Percentiles rank a stretch among this genome's conserved stretches.
Conservation (phyloP, 805 yeast species). For the Dipodascus albidus region DNA sequence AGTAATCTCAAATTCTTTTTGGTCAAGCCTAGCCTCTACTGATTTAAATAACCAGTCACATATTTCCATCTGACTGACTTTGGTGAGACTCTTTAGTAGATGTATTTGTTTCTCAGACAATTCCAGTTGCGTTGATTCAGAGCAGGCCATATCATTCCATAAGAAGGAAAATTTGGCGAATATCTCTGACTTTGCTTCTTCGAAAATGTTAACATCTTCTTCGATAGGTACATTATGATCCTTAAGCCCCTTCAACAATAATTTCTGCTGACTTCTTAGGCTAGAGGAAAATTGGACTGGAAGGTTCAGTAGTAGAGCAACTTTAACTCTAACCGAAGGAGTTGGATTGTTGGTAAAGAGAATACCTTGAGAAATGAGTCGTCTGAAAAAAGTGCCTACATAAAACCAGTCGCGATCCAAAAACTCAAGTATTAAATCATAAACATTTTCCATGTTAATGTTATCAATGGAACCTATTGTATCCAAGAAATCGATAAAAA, state of each 20-base stretch:
- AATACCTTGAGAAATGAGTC: conserved; percentile 76
- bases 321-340: neutral
- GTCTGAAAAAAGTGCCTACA: conserved; percentile 60
- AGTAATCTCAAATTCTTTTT: conserved; percentile 3
- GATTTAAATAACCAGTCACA: conserved; percentile 6
- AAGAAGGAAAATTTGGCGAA: conserved; percentile 1
- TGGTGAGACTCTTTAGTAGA: conserved; percentile 1
- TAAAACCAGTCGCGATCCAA: conserved; percentile 37
- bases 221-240: neutral
- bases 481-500: conserved; percentile 18
- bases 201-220: neutral
- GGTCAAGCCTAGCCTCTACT: conserved; percentile 2
- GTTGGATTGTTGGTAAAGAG: conserved; percentile 37
- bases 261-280: conserved; percentile 6
- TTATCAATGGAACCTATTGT: conserved; percentile 4
- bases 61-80: conserved; percentile 6
- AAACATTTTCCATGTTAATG: conserved; percentile 11
- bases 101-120: conserved; percentile 1
- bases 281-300: conserved; percentile 1
- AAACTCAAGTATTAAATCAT: conserved; percentile 42
- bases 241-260: conserved; percentile 9
- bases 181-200: conserved; percentile 3
- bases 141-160: conserved; percentile 1
- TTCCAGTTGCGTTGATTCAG: conserved; percentile 1
- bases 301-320: neutral